Base-by-base conservation (phyloP, 1,139 yeast genomes). In the Blastobotrys arbuscula region DNA sequence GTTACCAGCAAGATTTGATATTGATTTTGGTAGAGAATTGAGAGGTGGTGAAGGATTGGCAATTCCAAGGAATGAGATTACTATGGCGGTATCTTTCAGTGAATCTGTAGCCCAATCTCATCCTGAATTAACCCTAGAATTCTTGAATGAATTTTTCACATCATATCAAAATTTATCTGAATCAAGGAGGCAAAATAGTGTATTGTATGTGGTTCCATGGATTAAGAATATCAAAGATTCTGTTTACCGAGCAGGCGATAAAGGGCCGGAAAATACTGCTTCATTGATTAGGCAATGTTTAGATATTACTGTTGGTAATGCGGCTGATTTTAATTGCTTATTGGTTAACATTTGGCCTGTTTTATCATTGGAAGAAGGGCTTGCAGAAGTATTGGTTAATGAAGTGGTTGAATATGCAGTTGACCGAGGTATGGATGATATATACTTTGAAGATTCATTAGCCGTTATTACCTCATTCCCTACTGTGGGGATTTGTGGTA, bases 181-280 rank as follows among this genome's bases (percentile, higher is more conserved):
- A 19, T 69, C 67, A 37, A 67, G 69, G 13, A 57, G 66, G 7
- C 62, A 69, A 30, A 71, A 77, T 6, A 76, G 81, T 1, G 69
- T 83, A 3, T 66, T 75, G 55, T 81, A 80, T 59, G 70, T 82
- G 12, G 73, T 87, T 0, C 90, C 94, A 2, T 88, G 96, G 95
- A 73, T 85, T n/a, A 76, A 75, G 33, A 84, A 87, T 58, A 71
- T 86, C 26, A 78, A 81, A 59, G 73, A 73, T 23, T 66, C 78
- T 56, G 80, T 86, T 13, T 82, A 74, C 36, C 41, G 51, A 47
- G 53, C 51, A 1, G 77, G 74, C 57, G 71, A 68, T 35, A 70
- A 68, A 51, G 94, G 95, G 0, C 75, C 79, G 1, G 83, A 78
- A 47, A 71, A 78, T 49, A 76, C 82, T 2, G 77, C 84, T 0